These are phyloP conservation scores for Chaetomiaceae sp. DNA, from an alignment of 2,329 filamentous ascomycete genomes.

Conservation along the genomic window DNA sequence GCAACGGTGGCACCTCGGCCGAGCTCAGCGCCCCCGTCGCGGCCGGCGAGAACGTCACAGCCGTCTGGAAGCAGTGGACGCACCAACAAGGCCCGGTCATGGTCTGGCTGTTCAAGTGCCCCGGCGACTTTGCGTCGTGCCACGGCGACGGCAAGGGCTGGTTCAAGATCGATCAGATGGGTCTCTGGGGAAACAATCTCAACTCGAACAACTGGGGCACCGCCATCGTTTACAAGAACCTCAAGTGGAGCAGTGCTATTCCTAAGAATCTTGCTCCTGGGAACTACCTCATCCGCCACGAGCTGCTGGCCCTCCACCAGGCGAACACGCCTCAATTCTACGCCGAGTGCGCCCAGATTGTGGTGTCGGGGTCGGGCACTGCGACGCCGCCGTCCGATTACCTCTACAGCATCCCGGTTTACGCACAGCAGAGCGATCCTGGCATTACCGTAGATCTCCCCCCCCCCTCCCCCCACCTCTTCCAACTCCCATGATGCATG, in stretches of 20 bases:
- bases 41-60: constrained; percentile 43
- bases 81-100: constrained; percentile 53
- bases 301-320: constrained; percentile 51
- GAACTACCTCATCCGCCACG: constrained; percentile 51
- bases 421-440: constrained; percentile 40
- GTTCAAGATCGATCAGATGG: constrained; percentile 55
- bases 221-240: constrained; percentile 17
- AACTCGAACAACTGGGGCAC: constrained; percentile 9
- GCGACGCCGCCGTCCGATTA: constrained; percentile 35
- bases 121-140: constrained; percentile 41
- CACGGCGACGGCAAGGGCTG: constrained; percentile 47
- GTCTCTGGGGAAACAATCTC: constrained; percentile 23
- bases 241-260: constrained; percentile 44
- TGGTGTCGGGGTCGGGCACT: constrained; percentile 42
- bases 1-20: constrained; percentile 48
- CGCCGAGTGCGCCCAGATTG: constrained; percentile 50
- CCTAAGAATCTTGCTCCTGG: constrained; percentile 43
- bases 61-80: constrained; percentile 52
- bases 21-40: constrained; percentile 38
- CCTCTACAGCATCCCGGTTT: constrained; percentile 40
- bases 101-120: constrained; percentile 51
- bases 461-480: too few species aligned
- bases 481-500: too few species aligned
- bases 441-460: constrained; percentile 37
- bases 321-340: constrained; percentile 46